Conservation (phyloP, 2,329 filamentous ascomycete genomes). For the Coniochaeta pulveracea region DNA sequence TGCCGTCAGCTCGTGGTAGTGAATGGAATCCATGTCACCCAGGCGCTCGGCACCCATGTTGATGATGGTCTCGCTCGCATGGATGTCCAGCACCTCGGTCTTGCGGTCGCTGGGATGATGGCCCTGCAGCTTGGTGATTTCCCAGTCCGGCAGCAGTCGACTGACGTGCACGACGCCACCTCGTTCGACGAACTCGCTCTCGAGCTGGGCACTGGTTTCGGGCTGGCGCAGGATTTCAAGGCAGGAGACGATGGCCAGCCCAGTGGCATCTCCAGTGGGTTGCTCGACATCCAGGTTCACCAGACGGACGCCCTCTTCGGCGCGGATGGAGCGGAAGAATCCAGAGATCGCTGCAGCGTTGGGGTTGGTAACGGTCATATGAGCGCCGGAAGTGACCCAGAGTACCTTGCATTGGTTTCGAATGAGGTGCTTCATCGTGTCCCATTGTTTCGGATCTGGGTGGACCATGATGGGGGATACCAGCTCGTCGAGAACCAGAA, state of each 20-base stretch:
- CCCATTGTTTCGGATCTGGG: conserved; percentile 10
- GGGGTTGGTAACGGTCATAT: conserved; percentile 12
- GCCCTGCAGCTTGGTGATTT: no score
- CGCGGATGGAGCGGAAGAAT: conserved; percentile 13
- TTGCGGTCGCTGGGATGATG: conserved; percentile 8
- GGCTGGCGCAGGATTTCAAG: conserved; percentile 8
- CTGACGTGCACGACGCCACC: conserved; percentile 14
- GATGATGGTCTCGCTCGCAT: conserved; percentile 7
- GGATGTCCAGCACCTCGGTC: conserved; percentile 6
- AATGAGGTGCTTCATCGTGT: conserved; percentile 12
- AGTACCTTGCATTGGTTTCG: conserved; percentile 9
- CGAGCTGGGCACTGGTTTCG: no score
- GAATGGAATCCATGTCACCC: conserved; percentile 14
- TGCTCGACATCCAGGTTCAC: conserved; percentile 10
- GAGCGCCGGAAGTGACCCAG: conserved; percentile 16
- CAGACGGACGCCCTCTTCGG: conserved; percentile 8
- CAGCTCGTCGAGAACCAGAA: conserved; percentile 7
- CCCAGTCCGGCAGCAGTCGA: conserved; percentile 15
- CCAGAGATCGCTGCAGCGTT: conserved; percentile 11
- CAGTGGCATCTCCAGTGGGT: conserved; percentile 7
- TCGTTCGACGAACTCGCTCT: conserved; percentile 18
- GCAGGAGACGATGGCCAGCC: conserved; percentile 9
- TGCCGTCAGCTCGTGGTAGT: conserved; percentile 3
- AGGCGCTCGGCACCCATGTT: conserved; percentile 7
- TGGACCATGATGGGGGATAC: conserved; percentile 5